Conservation (phyloP, 495 filamentous ascomycete species). For the Chaetomium cochliodes region DNA sequence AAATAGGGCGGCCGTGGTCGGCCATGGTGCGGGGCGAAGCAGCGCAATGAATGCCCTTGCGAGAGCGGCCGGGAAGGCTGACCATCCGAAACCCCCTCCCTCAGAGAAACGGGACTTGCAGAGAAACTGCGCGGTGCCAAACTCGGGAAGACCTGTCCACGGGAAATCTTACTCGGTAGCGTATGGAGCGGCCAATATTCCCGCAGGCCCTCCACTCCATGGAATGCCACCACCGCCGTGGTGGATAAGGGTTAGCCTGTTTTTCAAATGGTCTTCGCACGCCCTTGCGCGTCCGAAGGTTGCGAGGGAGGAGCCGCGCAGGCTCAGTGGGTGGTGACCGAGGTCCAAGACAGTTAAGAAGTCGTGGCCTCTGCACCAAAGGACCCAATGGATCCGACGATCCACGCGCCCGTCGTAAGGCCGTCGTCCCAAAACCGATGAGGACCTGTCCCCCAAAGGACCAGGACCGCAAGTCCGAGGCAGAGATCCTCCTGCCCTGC, state of each 20-base stretch:
- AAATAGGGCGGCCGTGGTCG: neutral
- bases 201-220: conserved; percentile 4
- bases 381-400: neutral
- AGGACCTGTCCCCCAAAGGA: neutral
- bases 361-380: conserved; percentile 14
- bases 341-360: neutral
- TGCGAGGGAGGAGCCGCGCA: neutral
- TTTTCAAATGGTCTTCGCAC: conserved; percentile 16
- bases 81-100: neutral
- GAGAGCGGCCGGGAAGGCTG: neutral
- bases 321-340: conserved; percentile 1
- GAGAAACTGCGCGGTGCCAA: neutral
- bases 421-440: neutral
- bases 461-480: neutral
- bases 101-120: neutral
- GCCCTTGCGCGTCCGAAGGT: conserved; percentile 25
- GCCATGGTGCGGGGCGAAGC: neutral
- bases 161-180: neutral
- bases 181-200: neutral
- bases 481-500: conserved; percentile 6
- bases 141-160: too few relatives aligned
- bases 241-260: neutral
- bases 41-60: neutral
- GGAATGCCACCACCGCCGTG: neutral
- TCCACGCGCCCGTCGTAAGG: neutral